Evolutionary conservation across 2,329 filamentous ascomycete species (phyloP).

Genomic region (Fusarium brevicatenulatum): DNA sequence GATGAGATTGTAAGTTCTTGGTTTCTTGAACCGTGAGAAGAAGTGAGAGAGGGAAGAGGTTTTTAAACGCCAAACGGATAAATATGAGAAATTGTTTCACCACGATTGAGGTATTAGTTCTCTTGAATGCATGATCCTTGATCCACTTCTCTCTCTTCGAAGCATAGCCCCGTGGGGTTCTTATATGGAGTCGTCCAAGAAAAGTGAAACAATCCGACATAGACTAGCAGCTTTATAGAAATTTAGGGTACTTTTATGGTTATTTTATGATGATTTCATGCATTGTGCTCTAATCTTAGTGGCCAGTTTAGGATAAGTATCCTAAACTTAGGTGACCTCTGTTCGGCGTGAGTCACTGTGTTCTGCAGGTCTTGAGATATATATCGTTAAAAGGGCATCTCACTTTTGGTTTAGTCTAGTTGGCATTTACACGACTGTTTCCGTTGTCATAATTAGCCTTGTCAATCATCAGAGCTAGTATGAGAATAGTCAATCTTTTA

Average conservation of each 20-base stretch:
- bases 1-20: background rate
- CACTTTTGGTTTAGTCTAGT: background rate
- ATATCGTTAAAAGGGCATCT: background rate
- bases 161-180: constrained; percentile 6
- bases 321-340: background rate
- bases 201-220: background rate
- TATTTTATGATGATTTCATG: background rate
- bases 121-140: constrained; percentile 18
- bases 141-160: constrained; percentile 22
- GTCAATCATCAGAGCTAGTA: background rate
- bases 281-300: background rate
- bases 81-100: background rate
- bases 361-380: background rate
- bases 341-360: background rate
- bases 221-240: background rate
- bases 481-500: background rate
- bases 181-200: background rate
- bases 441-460: no score
- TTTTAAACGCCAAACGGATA: background rate
- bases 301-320: background rate
- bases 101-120: constrained; percentile 23
- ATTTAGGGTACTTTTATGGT: background rate
- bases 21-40: background rate
- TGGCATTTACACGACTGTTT: background rate
- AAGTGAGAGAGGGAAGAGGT: background rate